Evolutionary conservation across 306 rosid genomes (phyloP).

Genomic region (Prunus salicina): DNA sequence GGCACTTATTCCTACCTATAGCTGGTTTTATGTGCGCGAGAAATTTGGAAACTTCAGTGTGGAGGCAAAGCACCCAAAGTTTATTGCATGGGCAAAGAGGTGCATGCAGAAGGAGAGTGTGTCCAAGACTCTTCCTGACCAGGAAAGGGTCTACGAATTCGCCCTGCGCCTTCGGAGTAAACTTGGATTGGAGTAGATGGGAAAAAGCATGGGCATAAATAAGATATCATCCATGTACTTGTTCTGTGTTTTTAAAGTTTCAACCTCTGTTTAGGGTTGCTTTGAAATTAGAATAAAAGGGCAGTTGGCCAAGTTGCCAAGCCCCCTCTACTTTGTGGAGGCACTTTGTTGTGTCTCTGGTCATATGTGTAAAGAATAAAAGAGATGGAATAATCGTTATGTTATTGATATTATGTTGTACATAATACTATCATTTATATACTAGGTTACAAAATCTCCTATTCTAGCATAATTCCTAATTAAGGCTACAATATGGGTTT

Average conservation of each 20-base stretch:
- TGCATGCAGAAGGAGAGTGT: slow-evolving; percentile 16
- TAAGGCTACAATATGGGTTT: no score
- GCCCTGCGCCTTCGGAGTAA: slow-evolving; percentile 11
- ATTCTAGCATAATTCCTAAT: no score
- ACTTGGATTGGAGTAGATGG: slow-evolving; percentile 20
- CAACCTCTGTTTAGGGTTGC: neutral
- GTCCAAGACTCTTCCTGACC: slow-evolving; percentile 34
- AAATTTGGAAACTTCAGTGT: slow-evolving; percentile 12
- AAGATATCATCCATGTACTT: neutral
- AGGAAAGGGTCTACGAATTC: slow-evolving; percentile 16
- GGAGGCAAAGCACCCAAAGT: slow-evolving; percentile 14
- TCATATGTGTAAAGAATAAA: no score
- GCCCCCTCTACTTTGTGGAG: neutral
- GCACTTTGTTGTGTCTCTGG: neutral
- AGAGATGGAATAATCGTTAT: no score
- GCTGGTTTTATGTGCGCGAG: slow-evolving; percentile 16
- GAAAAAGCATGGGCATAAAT: neutral
- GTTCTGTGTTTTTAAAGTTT: neutral
- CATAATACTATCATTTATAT: no score
- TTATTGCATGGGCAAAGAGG: slow-evolving; percentile 19
- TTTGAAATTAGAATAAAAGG: neutral
- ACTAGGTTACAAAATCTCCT: no score
- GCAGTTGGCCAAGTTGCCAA: neutral
- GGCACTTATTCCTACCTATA: slow-evolving; percentile 23
- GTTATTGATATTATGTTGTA: no score